Evolutionary conservation across 2,329 filamentous ascomycete species (phyloP).

Genomic region (Podosphaera fusca): DNA sequence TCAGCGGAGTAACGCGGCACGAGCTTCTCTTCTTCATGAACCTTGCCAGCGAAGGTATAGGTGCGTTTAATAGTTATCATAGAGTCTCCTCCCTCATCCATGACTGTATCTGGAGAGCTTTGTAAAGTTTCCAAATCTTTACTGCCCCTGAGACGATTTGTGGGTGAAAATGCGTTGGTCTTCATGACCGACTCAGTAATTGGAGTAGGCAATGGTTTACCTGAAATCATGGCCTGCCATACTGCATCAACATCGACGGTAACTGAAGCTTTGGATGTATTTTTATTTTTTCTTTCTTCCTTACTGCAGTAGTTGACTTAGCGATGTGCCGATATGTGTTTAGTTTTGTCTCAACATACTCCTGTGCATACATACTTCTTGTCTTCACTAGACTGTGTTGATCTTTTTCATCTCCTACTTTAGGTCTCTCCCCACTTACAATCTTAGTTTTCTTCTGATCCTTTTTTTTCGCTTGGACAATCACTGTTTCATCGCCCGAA

Average conservation of each 20-base stretch:
- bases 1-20: conserved; percentile 42
- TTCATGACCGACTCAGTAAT: conserved; percentile 1
- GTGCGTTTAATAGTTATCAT: conserved; percentile 42
- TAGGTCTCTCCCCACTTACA: conserved; percentile 18
- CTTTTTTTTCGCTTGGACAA: conserved; percentile 34
- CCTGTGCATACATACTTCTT: conserved; percentile 41
- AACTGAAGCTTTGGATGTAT: conserved; percentile 16
- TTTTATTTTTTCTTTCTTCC: conserved; percentile 11
- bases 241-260: conserved; percentile 50
- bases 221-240: conserved; percentile 42
- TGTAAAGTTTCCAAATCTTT: background rate
- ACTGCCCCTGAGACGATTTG: background rate
- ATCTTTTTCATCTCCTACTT: conserved; percentile 39
- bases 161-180: conserved; percentile 1
- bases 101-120: conserved; percentile 7
- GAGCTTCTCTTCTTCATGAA: conserved; percentile 48
- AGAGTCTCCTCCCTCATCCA: conserved; percentile 14
- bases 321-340: background rate
- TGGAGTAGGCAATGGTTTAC: conserved; percentile 8
- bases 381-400: conserved; percentile 48
- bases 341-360: conserved; percentile 22
- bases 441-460: conserved; percentile 21
- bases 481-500: conserved; percentile 50
- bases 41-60: conserved; percentile 53
- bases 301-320: background rate